phyloP scores from a whole-genome alignment of 495 filamentous ascomycete species.

The Penicillium canariense region DNA sequence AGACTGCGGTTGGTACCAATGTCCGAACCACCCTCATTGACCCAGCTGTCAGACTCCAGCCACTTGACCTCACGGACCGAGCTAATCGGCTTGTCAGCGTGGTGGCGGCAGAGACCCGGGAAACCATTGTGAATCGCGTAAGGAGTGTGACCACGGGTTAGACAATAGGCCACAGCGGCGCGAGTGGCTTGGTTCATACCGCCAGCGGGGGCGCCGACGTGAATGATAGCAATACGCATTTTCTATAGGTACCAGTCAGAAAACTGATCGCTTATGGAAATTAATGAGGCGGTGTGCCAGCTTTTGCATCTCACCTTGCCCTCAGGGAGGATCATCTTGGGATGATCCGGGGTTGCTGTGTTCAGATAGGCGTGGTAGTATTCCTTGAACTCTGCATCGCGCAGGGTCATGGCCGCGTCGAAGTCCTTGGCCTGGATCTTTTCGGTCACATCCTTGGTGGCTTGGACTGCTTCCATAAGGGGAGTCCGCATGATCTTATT shows the following conservation, averaged over 20 bases:
- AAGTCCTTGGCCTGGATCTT: slow-evolving; percentile 84
- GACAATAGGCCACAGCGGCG: slow-evolving; percentile 92
- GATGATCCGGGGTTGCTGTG: slow-evolving; percentile 72
- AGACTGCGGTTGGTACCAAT: slow-evolving; percentile 97
- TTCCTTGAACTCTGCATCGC: slow-evolving; percentile 92
- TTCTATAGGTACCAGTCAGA: slow-evolving; percentile 45
- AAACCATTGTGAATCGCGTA: slow-evolving; percentile 96
- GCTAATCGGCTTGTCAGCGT: slow-evolving; percentile 74
- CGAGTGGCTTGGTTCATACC: slow-evolving; percentile 98
- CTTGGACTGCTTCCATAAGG: slow-evolving; percentile 80
- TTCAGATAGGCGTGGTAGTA: slow-evolving; percentile 87
- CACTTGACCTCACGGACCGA: slow-evolving; percentile 82
- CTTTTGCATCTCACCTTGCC: slow-evolving; percentile 58
- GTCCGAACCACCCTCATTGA: slow-evolving; percentile 92
- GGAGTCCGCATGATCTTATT: slow-evolving; percentile 94
- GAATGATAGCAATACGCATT: slow-evolving; percentile 92
- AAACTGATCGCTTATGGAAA: background rate
- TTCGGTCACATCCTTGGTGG: slow-evolving; percentile 77
- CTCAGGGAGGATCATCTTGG: slow-evolving; percentile 59
- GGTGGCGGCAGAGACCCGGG: slow-evolving; percentile 88
- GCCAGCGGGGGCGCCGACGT: slow-evolving; percentile 96
- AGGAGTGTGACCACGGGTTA: slow-evolving; percentile 88
- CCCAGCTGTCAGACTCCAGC: slow-evolving; percentile 95
- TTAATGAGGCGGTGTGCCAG: background rate
- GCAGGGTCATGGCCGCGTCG: slow-evolving; percentile 74